These are phyloP conservation scores for Poteriospumella lacustris DNA, from an alignment of 108 stramenopile genomes.

Conservation along the genomic window DNA sequence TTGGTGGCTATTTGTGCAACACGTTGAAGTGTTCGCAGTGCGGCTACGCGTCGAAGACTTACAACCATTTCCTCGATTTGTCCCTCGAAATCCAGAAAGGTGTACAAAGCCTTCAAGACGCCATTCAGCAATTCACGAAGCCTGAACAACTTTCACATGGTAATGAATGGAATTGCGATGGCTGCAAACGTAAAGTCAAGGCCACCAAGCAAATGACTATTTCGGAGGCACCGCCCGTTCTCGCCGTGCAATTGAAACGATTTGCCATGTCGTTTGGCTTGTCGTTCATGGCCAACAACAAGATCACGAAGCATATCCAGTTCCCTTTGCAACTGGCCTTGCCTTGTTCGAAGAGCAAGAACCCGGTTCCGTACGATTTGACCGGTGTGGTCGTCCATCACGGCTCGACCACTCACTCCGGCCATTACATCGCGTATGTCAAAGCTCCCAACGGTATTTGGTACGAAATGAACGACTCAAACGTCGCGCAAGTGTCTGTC, in stretches of 20 bases:
- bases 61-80: conserved; percentile 89
- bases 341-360: conserved; percentile 32
- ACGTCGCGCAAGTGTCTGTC: conserved; percentile 34
- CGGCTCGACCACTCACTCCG: conserved; percentile 35
- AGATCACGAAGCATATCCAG: conserved; percentile 42
- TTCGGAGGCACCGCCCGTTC: conserved; percentile 65
- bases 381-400: conserved; percentile 44
- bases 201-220: conserved; percentile 45
- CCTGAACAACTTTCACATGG: conserved; percentile 73
- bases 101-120: conserved; percentile 60
- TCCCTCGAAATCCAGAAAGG: conserved; percentile 73
- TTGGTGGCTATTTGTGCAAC: conserved; percentile 82
- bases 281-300: conserved; percentile 41
- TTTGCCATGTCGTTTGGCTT: conserved; percentile 75
- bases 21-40: conserved; percentile 77
- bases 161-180: conserved; percentile 83
- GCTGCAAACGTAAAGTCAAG: conserved; percentile 67
- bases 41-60: conserved; percentile 75
- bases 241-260: conserved; percentile 88
- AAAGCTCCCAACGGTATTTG: conserved; percentile 43
- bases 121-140: conserved; percentile 69
- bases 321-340: conserved; percentile 37
- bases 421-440: conserved; percentile 53
- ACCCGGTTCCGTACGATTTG: conserved; percentile 24
- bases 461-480: conserved; percentile 50